Evolutionary conservation across 2,329 filamentous ascomycete species (phyloP).

Genomic region (Hymenoscyphus albidus): DNA sequence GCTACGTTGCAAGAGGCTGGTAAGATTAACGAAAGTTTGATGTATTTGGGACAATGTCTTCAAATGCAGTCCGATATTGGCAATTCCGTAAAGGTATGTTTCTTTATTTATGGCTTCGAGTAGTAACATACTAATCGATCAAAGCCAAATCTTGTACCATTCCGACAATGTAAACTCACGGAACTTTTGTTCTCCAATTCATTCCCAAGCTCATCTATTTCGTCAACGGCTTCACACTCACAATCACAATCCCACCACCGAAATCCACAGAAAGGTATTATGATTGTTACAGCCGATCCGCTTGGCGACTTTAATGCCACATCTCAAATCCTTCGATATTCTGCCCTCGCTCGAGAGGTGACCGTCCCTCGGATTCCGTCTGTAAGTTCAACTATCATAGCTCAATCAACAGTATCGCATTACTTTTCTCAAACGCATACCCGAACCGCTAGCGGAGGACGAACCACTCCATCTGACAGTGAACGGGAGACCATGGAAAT

Average conservation of each 20-base stretch:
- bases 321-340: constrained; percentile 92
- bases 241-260: constrained; percentile 40
- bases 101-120: not conserved
- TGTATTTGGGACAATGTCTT: constrained; percentile 96
- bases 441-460: constrained; percentile 8
- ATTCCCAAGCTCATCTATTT: constrained; percentile 47
- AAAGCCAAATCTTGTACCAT: constrained; percentile 70
- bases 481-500: constrained; percentile 74
- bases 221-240: constrained; percentile 26
- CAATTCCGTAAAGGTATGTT: constrained; percentile 64
- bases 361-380: constrained; percentile 87
- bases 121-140: constrained; percentile 18
- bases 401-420: constrained; percentile 24
- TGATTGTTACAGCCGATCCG: constrained; percentile 95
- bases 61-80: constrained; percentile 87
- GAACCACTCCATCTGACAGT: constrained; percentile 36
- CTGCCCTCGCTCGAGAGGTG: constrained; percentile 85
- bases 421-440: constrained; percentile 21
- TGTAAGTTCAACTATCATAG: constrained; percentile 65
- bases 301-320: constrained; percentile 94
- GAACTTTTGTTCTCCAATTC: constrained; percentile 86
- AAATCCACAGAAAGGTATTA: constrained; percentile 81
- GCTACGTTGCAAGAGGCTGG: constrained; percentile 91
- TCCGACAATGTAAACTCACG: constrained; percentile 80
- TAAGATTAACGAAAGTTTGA: constrained; percentile 97